Conservation (phyloP, 495 filamentous ascomycete genomes). For the Staphylotrichum tortipilum region DNA sequence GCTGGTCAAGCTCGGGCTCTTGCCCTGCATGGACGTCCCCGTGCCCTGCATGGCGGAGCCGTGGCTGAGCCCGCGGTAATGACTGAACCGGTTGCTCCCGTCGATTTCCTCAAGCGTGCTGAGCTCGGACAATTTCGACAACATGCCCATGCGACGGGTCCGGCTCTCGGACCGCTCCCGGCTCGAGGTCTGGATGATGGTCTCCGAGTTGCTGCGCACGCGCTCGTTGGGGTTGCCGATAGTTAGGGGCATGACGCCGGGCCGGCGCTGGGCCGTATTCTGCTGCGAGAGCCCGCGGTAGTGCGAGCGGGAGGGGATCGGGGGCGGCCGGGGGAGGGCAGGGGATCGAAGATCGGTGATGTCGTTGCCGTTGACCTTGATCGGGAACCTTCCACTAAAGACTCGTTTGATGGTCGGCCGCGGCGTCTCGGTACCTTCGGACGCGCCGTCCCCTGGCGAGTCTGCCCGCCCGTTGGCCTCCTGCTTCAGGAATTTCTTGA, state of each 20-base stretch:
- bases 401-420: constrained; percentile 62
- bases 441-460: constrained; percentile 53
- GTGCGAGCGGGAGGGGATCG: constrained; percentile 68
- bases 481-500: constrained; percentile 70
- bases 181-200: constrained; percentile 46
- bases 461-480: constrained; percentile 47
- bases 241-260: constrained; percentile 58
- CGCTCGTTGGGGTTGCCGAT: constrained; percentile 68
- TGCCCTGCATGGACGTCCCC: constrained; percentile 27
- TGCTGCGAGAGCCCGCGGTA: constrained; percentile 71
- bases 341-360: constrained; percentile 54
- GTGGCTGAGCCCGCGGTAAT: constrained; percentile 73
- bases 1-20: constrained; percentile 47
- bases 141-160: constrained; percentile 73
- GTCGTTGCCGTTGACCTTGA: constrained; percentile 60
- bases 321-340: constrained; percentile 56
- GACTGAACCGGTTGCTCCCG: constrained; percentile 62
- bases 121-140: constrained; percentile 65
- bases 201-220: constrained; percentile 84
- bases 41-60: constrained; percentile 62
- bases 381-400: constrained; percentile 72
- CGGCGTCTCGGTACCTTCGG: constrained; percentile 62
- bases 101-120: constrained; percentile 66
- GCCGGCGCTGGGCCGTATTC: constrained; percentile 52
- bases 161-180: constrained; percentile 45